Conservation (phyloP, 1,284 basidiomycete species). For the Puccinia brachypodii region DNA sequence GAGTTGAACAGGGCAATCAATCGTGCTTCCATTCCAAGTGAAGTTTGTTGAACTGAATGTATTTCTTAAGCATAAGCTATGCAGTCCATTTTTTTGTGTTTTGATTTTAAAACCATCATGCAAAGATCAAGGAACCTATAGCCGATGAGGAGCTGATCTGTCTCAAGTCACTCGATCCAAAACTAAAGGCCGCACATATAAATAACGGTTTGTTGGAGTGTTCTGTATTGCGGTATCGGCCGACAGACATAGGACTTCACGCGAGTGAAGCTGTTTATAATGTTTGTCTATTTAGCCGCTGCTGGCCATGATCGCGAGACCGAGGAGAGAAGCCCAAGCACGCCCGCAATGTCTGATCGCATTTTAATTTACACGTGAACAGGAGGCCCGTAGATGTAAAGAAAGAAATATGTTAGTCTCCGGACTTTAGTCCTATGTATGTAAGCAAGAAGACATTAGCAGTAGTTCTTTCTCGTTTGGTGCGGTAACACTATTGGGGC, state of each 20-base stretch:
- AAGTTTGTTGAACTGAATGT: no score
- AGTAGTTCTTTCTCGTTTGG: background rate
- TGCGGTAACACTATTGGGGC: background rate
- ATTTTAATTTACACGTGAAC: background rate
- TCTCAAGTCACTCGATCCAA: background rate
- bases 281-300: background rate
- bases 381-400: background rate
- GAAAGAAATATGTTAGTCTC: no score
- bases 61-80: no score
- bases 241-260: conserved; percentile 4
- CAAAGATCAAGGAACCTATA: no score
- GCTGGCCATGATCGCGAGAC: background rate
- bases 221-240: background rate
- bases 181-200: background rate
- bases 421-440: no score
- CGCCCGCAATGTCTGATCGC: background rate
- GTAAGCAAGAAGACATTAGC: background rate
- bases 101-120: no score
- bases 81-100: no score
- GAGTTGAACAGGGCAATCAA: no score
- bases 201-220: background rate
- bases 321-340: background rate
- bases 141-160: no score
- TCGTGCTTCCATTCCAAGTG: no score
- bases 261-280: background rate